Evolutionary conservation across 2,329 filamentous ascomycete species (phyloP), one percentile per base, ranked within the genome.

Genomic region (Paraphoma chrysanthemicola): DNA sequence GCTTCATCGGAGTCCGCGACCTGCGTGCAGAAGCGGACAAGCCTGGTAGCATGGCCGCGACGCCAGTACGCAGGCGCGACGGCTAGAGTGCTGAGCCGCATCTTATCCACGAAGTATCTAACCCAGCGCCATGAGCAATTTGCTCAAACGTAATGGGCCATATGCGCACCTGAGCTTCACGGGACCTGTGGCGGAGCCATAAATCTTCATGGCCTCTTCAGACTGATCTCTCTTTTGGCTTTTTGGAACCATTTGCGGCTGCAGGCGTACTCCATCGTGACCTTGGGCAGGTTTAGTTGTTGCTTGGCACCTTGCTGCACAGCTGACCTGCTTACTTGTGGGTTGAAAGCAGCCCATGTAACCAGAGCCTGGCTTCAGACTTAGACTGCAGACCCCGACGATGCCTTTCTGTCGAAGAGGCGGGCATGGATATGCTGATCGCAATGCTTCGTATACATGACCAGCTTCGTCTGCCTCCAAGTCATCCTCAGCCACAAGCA

Each of bases 61-160:
- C 62, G 56, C 69, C 70, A 71, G 53, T 73, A 73, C 45, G 57
- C 54, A 29, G 67, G 67, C 44, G 62, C 59, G 3, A 70, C 67
- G 33, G 63, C 67, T 31, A 69, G 43, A 33, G 67, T 66, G 29
- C 51, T 57, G 28, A 67, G 57, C 46, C 64, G 55, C 66, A 69
- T 67, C 16, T 45, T 56, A 30, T 53, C 56, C 33, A 50, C 48
- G 11, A 61, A 53, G 45, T 61, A 28, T 18, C 65, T 68, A 39
- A 9, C 17, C 16, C 38, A 14, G 17, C 3, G 36, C 33, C 9
- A 43, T 36, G 33, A 36, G 33, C 33, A 36, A 10, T 36, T 10
- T 14, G 33, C 9, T 36, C 33, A 36, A 14, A 36, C 9, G 33
- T 4, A 10, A 36, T 10, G 2, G 14, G 14, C 14, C 10, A 10